A percentile compares a stretch with the other conserved stretches of the same genome.
Conservation (phyloP, 805 yeast species). For the Candida quercuum region DNA sequence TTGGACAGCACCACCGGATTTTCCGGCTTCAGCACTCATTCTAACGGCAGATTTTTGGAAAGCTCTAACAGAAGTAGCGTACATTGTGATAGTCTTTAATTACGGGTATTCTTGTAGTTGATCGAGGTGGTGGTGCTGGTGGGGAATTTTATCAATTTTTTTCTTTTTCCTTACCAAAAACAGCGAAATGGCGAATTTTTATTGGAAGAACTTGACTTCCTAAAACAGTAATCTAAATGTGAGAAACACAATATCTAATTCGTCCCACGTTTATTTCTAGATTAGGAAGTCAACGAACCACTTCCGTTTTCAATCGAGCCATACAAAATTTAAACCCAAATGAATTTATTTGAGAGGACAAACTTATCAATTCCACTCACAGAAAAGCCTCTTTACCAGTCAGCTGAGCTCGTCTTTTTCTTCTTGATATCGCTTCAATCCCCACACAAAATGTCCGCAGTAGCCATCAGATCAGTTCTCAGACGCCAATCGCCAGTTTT, state of each 20-base stretch:
- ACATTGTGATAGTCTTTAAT: slow-evolving; percentile 11
- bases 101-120: neutral
- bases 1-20: slow-evolving; percentile 16
- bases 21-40: slow-evolving; percentile 15
- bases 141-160: neutral
- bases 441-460: neutral
- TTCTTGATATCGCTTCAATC: too few relatives aligned
- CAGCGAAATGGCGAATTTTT: slow-evolving; percentile 3
- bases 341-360: too few relatives aligned
- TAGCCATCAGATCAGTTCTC: neutral
- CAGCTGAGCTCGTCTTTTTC: too few relatives aligned
- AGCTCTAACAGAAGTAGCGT: slow-evolving; percentile 22
- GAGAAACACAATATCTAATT: too few relatives aligned
- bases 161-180: slow-evolving; percentile 1
- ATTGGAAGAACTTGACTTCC: slow-evolving; percentile 17
- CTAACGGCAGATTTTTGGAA: slow-evolving; percentile 22
- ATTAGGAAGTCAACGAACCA: slow-evolving; percentile 2
- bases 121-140: neutral
- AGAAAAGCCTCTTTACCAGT: too few relatives aligned
- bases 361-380: too few relatives aligned
- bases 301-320: too few relatives aligned
- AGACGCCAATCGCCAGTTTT: neutral
- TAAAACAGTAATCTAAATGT: neutral
- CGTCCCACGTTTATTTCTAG: neutral
- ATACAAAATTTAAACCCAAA: too few relatives aligned